phyloP scores from a whole-genome alignment of 1,284 basidiomycete species.

The Apiotrichum montevideense region DNA sequence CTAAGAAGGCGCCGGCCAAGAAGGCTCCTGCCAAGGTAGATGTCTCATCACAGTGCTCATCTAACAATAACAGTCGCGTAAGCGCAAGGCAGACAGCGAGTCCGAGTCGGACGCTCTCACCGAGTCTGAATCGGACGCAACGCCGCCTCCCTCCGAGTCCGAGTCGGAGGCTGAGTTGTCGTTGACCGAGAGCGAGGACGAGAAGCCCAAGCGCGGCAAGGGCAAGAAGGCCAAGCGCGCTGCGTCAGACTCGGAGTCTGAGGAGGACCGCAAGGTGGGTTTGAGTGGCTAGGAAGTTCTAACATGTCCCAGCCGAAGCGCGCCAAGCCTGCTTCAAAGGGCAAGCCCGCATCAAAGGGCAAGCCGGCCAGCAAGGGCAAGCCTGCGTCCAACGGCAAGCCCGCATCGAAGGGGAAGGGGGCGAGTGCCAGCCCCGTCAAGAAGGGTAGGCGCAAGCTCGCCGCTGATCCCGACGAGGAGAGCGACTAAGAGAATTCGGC shows the following conservation, averaged over 20 bases:
- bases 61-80: constrained; percentile 33
- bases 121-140: constrained; percentile 15
- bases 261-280: neutral
- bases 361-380: constrained; percentile 6
- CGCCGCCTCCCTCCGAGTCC: constrained; percentile 18
- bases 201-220: neutral
- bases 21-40: constrained; percentile 1
- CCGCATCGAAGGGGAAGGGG: constrained; percentile 1
- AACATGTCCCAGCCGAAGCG: neutral
- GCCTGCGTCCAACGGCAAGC: constrained; percentile 1
- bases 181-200: neutral
- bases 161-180: constrained; percentile 1
- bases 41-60: too few relatives aligned
- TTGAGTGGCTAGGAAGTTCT: neutral
- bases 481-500: neutral
- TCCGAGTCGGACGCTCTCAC: constrained; percentile 8
- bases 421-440: neutral
- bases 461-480: neutral
- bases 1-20: neutral
- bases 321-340: constrained; percentile 2
- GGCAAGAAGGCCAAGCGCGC: neutral
- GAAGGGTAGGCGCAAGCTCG: neutral
- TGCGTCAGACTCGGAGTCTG: neutral
- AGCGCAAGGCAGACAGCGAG: constrained; percentile 14
- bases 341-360: constrained; percentile 1